phyloP scores from a whole-genome alignment of 2,329 filamentous ascomycete genomes.

The Aspergillus unguis region DNA sequence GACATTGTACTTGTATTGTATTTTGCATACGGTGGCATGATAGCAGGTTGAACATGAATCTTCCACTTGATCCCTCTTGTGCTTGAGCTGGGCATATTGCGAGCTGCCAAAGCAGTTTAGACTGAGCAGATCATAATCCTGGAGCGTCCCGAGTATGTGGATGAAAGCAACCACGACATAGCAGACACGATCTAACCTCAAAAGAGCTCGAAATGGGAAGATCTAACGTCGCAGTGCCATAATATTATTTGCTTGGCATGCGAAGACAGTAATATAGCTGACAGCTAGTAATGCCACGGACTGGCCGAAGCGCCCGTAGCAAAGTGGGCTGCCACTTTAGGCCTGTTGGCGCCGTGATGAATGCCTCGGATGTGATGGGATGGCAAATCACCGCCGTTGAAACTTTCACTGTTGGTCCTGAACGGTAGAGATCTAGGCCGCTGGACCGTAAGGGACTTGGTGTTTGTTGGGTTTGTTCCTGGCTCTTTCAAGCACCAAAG shows the following conservation, averaged over 20 bases:
- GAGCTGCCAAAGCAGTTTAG: too few species aligned
- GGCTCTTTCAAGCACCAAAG: conserved; percentile 6
- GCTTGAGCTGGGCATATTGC: too few species aligned
- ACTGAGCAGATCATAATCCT: conserved; percentile 3
- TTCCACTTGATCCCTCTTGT: too few species aligned
- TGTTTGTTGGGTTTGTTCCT: conserved; percentile 22
- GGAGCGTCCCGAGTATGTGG: background rate
- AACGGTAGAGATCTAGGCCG: background rate
- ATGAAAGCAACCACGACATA: too few species aligned
- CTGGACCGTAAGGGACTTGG: background rate
- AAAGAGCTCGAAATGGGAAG: conserved; percentile 30
- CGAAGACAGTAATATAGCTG: too few species aligned
- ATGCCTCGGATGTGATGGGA: background rate
- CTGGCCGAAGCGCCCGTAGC: background rate
- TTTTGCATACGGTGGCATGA: too few species aligned
- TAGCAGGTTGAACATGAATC: too few species aligned
- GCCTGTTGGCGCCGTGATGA: background rate
- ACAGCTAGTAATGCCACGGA: background rate
- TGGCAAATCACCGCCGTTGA: background rate
- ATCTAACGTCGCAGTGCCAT: conserved; percentile 18
- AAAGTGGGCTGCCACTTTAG: too few species aligned
- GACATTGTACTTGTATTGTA: too few species aligned
- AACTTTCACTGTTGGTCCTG: background rate
- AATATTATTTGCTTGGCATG: background rate
- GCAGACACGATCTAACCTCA: too few species aligned